Base-by-base conservation (phyloP, 495 filamentous ascomycete genomes). In the Penicillium tannophilum region DNA sequence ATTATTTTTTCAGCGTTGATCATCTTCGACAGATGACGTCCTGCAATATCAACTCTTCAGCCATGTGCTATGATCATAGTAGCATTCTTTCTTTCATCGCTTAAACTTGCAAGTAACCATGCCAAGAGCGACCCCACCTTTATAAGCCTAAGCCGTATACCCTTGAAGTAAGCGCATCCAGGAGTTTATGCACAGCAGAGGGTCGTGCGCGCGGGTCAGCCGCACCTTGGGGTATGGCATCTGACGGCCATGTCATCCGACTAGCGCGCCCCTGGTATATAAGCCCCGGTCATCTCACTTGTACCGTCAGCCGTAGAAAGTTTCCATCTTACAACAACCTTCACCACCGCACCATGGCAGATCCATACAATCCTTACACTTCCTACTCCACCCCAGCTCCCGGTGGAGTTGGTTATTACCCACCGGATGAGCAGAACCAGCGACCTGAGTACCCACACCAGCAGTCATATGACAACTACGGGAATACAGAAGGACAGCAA, bases 321-420 rank as follows among this genome's bases (percentile, higher is more conserved):
- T 6, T 3, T 9, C 14, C 5, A 31, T 17, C 31, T 3, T 31
- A 17, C 46, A 49, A 17, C 46, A 49, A 48, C 1, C 14, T 26
- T 8, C 26, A 28, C 30, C 39, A 30, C 45, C 52, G 35, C 39
- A 30, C 45, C 52, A 82, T 82, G 79, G 80, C 78, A 7, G 79
- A 78, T 48, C 77, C 77, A 17, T 83, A 83, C 70, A 74, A 81
- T 71, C 77, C 69, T 14, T 76, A 73, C 49, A 53, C 67, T 45
- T 59, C 62, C 30, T 72, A 69, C 44, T 48, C 61, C 36, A 61
- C 69, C 19, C 61, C 64, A 19, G 58, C 64, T 6, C 67, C 67
- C 8, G 62, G 68, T 24, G 69, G 61, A 28, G 65, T 70, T 44
- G 51, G 68, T 45, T 68, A 76, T 58, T 70, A 68, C 49, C 68